Percentiles rank a stretch among this genome's conserved stretches.
Evolutionary conservation across 805 yeast genomes (phyloP).

Genomic region (Wickerhamiella spandovensis): DNA sequence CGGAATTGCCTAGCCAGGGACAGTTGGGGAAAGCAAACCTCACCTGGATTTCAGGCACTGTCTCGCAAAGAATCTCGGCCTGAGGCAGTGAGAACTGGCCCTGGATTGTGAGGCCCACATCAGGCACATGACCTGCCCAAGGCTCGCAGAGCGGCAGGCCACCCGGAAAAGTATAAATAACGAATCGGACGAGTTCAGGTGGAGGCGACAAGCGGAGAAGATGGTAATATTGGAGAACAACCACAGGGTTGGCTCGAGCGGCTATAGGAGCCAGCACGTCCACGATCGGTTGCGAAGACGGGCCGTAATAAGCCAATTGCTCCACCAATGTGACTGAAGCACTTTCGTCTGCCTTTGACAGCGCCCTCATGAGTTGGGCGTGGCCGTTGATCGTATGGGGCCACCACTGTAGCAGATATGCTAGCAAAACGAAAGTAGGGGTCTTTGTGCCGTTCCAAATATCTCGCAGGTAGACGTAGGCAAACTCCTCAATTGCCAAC

Average conservation of each 20-base stretch:
- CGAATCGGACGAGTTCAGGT: background rate
- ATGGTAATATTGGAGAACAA: conserved; percentile 1
- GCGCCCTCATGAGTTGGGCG: background rate
- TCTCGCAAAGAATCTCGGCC: background rate
- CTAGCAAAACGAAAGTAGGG: background rate
- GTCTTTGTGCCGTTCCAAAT: background rate
- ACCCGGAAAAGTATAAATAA: conserved; percentile 2
- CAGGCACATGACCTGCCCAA: conserved; percentile 3
- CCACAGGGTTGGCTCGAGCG: background rate
- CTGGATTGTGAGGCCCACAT: background rate
- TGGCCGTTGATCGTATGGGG: background rate
- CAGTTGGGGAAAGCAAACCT: conserved; percentile 2
- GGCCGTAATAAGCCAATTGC: background rate
- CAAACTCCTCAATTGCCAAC: conserved; percentile 6
- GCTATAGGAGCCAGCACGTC: background rate
- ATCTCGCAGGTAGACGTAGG: background rate
- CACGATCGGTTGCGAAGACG: background rate
- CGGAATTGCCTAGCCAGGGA: conserved; percentile 7
- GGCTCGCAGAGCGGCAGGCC: conserved; percentile 2
- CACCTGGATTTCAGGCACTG: background rate
- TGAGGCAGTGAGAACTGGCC: background rate
- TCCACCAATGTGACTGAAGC: background rate
- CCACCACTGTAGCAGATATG: conserved; percentile 3
- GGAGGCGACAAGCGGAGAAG: background rate
- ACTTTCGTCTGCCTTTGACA: background rate